Percentiles rank a stretch among this genome's conserved stretches.
phyloP scores from a whole-genome alignment of 345 rosid species.

The Garcia nutans region DNA sequence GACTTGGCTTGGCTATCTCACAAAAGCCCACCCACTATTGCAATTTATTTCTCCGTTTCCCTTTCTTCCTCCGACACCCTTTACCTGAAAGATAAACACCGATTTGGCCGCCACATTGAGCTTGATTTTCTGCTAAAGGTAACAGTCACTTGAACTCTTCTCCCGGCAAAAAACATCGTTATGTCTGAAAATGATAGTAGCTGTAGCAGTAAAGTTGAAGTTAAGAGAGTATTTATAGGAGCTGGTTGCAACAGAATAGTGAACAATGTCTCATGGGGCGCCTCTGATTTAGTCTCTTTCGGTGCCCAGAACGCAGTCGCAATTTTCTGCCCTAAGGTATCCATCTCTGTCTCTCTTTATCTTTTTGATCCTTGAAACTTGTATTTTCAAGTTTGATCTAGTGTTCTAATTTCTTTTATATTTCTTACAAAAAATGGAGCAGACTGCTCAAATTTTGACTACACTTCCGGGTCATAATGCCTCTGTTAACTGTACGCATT shows the following conservation, averaged over 20 bases:
- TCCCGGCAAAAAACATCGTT: not conserved
- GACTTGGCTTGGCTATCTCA: no score
- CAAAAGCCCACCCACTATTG: not conserved
- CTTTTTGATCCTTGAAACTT: not conserved
- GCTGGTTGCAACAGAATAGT: conserved; percentile 92
- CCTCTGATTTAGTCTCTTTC: conserved; percentile 67
- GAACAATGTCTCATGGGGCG: conserved; percentile 93
- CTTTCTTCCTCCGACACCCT: not conserved
- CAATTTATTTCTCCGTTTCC: not conserved
- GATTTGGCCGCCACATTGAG: not conserved
- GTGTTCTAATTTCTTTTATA: not conserved
- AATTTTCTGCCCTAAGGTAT: conserved; percentile 73
- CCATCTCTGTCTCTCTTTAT: not conserved
- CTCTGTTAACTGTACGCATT: conserved; percentile 79
- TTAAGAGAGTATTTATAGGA: conserved; percentile 67
- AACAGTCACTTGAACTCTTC: not conserved
- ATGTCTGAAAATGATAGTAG: not conserved
- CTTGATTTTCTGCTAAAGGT: not conserved
- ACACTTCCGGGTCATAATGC: conserved; percentile 89
- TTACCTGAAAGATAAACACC: not conserved
- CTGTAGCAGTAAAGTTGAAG: conserved; percentile 31
- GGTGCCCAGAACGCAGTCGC: conserved; percentile 89
- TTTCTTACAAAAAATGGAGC: not conserved
- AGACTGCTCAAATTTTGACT: conserved; percentile 80
- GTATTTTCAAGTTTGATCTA: not conserved